Conservation (phyloP, 1,284 basidiomycete species). For the Laetiporus sulphureus region DNA sequence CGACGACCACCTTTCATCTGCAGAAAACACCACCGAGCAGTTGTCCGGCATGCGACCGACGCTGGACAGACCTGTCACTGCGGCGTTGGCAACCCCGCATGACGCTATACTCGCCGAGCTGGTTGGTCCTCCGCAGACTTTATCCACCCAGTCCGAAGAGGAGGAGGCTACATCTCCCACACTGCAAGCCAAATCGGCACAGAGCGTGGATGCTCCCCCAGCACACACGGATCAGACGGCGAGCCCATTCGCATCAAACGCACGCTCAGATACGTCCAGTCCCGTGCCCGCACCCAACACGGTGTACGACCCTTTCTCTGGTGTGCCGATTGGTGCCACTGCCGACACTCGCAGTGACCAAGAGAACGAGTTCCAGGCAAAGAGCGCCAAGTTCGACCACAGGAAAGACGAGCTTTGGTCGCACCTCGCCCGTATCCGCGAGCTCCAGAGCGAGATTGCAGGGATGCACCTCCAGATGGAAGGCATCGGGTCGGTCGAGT, state of each 20-base stretch:
- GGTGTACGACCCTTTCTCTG: slow-evolving; percentile 47
- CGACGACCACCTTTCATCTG: slow-evolving; percentile 4
- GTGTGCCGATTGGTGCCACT: slow-evolving; percentile 33
- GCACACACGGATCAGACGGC: slow-evolving; percentile 19
- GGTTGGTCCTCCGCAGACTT: slow-evolving; percentile 22
- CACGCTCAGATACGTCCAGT: slow-evolving; percentile 15
- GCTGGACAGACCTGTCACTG: slow-evolving; percentile 16
- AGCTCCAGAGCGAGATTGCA: slow-evolving; percentile 64
- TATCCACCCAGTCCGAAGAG: slow-evolving; percentile 8
- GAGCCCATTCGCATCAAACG: slow-evolving; percentile 13
- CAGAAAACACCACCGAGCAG: slow-evolving; percentile 3
- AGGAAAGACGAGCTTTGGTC: slow-evolving; percentile 55
- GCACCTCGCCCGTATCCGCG: slow-evolving; percentile 56
- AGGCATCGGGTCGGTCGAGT: slow-evolving; percentile 36
- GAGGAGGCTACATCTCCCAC: slow-evolving; percentile 6
- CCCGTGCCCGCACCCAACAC: slow-evolving; percentile 23
- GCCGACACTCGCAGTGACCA: slow-evolving; percentile 21
- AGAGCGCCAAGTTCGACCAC: slow-evolving; percentile 19
- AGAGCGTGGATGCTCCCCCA: too few species aligned
- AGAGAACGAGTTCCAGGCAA: slow-evolving; percentile 14
- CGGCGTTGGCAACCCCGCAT: slow-evolving; percentile 48
- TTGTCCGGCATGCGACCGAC: slow-evolving; percentile 6
- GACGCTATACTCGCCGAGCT: slow-evolving; percentile 51
- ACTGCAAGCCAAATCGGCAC: slow-evolving; percentile 11
- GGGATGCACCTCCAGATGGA: slow-evolving; percentile 71